These are phyloP conservation scores for Populus euphratica DNA, from an alignment of 345 rosid genomes.

Conservation along the genomic window DNA sequence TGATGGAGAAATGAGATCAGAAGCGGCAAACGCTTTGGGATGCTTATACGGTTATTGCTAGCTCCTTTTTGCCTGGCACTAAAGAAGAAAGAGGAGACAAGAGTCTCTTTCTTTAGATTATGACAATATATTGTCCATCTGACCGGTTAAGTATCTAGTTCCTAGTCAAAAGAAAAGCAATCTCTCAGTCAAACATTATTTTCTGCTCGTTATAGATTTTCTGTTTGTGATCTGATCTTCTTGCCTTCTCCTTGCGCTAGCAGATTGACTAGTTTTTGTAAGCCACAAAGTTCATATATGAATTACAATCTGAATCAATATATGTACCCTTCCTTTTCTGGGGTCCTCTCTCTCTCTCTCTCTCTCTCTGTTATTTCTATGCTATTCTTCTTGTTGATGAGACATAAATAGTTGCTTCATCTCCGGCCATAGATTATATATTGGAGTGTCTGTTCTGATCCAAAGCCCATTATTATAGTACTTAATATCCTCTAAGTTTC, in stretches of 20 bases:
- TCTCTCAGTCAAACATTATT: neutral
- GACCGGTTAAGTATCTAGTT: neutral
- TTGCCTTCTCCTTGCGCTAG: neutral
- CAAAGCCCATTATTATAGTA: neutral
- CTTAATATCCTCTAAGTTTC: neutral
- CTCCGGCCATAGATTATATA: neutral
- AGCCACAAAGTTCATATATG: neutral
- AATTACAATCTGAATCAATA: neutral
- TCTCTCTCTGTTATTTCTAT: neutral
- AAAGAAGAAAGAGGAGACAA: no score
- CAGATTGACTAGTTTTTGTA: neutral
- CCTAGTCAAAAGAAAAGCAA: neutral
- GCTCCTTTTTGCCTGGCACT: no score
- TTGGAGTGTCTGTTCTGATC: neutral
- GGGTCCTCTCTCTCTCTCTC: neutral
- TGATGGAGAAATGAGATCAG: neutral
- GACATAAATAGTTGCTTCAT: neutral
- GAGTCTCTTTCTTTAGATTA: no score
- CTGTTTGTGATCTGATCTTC: neutral
- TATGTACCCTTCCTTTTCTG: neutral
- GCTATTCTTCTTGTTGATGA: neutral
- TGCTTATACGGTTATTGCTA: no score
- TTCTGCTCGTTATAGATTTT: neutral
- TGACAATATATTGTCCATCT: neutral
- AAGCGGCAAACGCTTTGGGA: no score